Evolutionary conservation across 2,329 filamentous ascomycete species (phyloP), one percentile per base, ranked within the genome.

Genomic region (Aspergillus amoenus): DNA sequence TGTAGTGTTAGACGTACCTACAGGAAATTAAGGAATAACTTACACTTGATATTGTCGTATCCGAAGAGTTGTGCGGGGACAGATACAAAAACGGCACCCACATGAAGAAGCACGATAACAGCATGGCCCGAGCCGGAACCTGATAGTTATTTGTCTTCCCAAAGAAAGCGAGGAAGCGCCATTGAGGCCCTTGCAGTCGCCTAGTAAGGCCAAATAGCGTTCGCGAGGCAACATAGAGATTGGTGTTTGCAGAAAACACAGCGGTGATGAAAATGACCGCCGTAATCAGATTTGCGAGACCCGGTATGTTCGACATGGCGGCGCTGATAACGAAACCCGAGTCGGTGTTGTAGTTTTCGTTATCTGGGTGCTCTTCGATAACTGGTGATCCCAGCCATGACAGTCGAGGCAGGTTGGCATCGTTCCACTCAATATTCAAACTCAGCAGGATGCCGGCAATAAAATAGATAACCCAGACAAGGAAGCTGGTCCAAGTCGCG

Each of bases 31-130:
- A 4, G 45, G 21, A 12, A 3, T 3, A 2, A 12, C 55, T 54
- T 50, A 62, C 60, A 30, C 60, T 62, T 2, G 60, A 43, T 12
- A 60, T 62, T 2, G 60, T 62, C 12, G 57, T 62, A 5, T 56
- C 55, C 5, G 48, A 49, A 3, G 52, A 57, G 15, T 58, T 60
- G 8, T 56, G 50, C 4, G 57, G 55, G 4, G 60, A 55, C 1
- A 78, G 66, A 47, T 76, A 73, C 18, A 78, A 56, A 46, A 78
- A 78, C 2, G 76, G 76, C 9, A 78, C 70, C 76, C 76, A 78
- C 52, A 68, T 66, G 50, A 78, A 77, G n/a, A 75, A 47, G 2
- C 73, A 69, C 2, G 76, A 77, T 18, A 76, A 63, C 7, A 76
- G 61, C 61, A 78, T 70, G 2, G 76, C 74, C 2, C 73, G 66